Evolutionary conservation across 2,329 filamentous ascomycete species (phyloP), one percentile per base, ranked within the genome.

Genomic region (Alternaria postmessia): DNA sequence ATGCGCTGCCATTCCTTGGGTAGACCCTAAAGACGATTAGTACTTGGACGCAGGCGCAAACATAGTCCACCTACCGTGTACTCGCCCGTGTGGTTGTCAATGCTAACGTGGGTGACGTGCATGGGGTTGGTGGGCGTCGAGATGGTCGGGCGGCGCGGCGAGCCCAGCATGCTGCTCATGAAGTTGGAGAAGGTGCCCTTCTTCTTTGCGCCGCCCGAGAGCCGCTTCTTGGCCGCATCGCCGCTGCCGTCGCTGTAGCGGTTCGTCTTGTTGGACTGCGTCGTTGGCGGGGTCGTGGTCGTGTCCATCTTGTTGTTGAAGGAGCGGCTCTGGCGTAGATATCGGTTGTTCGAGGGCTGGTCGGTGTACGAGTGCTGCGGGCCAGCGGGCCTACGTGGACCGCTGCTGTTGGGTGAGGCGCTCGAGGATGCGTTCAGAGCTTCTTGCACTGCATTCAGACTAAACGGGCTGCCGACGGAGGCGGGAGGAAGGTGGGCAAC

Each of bases 51-150:
- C 12, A 59, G 52, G 30, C 44, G 38, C 14, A 16, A 12, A 41
- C 38, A 4, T 4, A 9, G 39, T 41, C 39, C 18, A 78, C 78
- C 62, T 85, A 96, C 93, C 59, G 94, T 98, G 79, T 97, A 99
- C 81, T 97, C 92, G 68, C 95, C 95, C 4, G 95, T 98, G 73
- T 92, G 87, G 81, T 95, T 96, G 80, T 99, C 94, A 78, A 97
- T 97, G 70, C 94, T 94, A 67, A 99, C 95, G 80, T 99, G 95
- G 58, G 94, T 98, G 72, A 99, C 92, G 81, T 98, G 95, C 61
- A 98, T 93, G 49, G 95, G 95, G 73, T 99, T 98, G 80, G 97
- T 94, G 55, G 95, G 95, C 38, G 93, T 92, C n/a, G 95, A 98
- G 72, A 99, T 99, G 79, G 94, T 88, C 47, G 95, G 93, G 66